Conservation (phyloP, 2,329 filamentous ascomycete genomes). For the Colletotrichum camelliae region DNA sequence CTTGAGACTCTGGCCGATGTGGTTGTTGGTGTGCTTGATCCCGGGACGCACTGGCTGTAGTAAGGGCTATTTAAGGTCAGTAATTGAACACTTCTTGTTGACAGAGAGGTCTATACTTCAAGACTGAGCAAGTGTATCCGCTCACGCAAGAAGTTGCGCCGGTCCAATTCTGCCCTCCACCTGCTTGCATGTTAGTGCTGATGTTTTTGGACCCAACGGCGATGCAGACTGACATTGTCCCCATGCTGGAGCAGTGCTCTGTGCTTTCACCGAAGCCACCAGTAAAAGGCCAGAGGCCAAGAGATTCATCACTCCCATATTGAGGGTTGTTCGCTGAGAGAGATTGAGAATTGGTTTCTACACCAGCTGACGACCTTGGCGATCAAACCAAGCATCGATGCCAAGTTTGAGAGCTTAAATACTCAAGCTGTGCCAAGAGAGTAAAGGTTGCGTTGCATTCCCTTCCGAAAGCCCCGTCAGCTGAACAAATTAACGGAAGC, state of each 20-base stretch:
- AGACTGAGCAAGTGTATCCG: slow-evolving; percentile 17
- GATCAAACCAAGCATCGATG: not conserved
- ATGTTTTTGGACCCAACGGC: not conserved
- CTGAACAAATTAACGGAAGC: not conserved
- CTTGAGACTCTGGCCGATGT: slow-evolving; percentile 1
- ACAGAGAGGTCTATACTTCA: not conserved
- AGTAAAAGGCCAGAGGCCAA: not conserved
- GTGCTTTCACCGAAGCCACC: not conserved
- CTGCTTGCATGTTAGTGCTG: not conserved
- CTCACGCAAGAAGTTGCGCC: slow-evolving; percentile 10
- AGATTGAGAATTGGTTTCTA: not conserved
- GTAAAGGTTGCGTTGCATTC: not conserved
- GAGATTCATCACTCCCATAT: not conserved
- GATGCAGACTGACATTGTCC: slow-evolving; percentile 10
- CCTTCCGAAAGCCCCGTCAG: not conserved
- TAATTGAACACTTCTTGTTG: not conserved
- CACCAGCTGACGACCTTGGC: not conserved
- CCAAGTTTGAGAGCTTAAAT: slow-evolving; percentile 13
- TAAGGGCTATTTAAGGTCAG: slow-evolving; percentile 6
- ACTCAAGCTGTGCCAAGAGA: not conserved
- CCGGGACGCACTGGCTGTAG: slow-evolving; percentile 18
- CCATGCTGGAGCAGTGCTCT: slow-evolving; percentile 9
- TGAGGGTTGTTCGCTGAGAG: not conserved
- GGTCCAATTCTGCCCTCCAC: slow-evolving; percentile 15
- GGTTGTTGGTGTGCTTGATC: not conserved